Percentiles rank a stretch among this genome's conserved stretches.
Evolutionary conservation across 805 yeast species (phyloP).

Genomic region (Pichia nakasei): DNA sequence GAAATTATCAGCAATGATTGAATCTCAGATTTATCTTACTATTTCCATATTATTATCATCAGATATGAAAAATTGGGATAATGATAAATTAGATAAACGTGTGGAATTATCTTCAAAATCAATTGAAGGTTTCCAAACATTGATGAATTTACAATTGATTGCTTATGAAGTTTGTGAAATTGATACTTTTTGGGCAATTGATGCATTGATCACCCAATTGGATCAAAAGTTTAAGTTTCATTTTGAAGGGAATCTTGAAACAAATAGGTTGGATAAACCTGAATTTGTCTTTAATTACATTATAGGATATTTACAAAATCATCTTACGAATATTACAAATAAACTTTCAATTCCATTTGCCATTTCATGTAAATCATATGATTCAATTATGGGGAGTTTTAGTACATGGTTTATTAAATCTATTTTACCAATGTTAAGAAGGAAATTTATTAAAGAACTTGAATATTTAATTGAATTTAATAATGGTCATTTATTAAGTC

Average conservation of each 20-base stretch:
- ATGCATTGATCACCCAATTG: constrained; percentile 37
- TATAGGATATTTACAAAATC: constrained; percentile 30
- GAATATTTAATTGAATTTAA: constrained; percentile 10
- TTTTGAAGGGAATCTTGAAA: constrained; percentile 47
- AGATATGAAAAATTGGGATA: neutral
- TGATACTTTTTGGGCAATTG: constrained; percentile 41
- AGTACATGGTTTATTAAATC: constrained; percentile 36
- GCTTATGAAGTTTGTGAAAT: constrained; percentile 1
- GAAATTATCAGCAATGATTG: neutral
- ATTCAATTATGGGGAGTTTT: constrained; percentile 16
- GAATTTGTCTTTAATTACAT: constrained; percentile 58
- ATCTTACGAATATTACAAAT: constrained; percentile 18
- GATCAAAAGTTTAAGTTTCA: constrained; percentile 48
- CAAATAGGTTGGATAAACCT: constrained; percentile 59
- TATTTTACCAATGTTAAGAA: constrained; percentile 36
- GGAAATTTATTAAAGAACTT: constrained; percentile 29
- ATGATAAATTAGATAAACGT: neutral
- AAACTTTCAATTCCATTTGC: constrained; percentile 21
- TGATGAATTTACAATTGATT: constrained; percentile 1
- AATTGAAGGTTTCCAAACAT: neutral
- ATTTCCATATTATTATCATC: neutral
- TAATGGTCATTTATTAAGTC: constrained; percentile 44
- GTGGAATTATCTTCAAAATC: neutral
- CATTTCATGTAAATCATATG: neutral
- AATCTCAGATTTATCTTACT: neutral